Base-by-base conservation (phyloP, 345 rosid genomes). In the Gynandropsis gynandra region DNA sequence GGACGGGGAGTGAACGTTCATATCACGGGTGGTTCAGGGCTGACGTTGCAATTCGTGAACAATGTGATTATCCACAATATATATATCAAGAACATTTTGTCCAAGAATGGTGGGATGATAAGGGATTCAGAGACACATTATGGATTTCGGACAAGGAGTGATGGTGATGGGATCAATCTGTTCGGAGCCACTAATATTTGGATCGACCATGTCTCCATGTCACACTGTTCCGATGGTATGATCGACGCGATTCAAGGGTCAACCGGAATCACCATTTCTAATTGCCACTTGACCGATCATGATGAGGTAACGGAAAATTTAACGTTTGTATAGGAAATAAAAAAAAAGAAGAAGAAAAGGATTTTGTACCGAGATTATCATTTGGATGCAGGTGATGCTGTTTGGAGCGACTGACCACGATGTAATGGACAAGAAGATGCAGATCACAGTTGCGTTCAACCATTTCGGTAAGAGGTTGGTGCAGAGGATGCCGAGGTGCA, bases 181-280 rank as follows among this genome's bases (percentile, higher is more conserved):
- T 85, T 65, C 49, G 80, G 85, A 0, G 70, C 89, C 13, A 53
- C 85, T 0, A 71, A 82, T 54, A 4, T 85, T 29, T 85, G 87
- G 95, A 63, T 85, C 12, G 95, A 85, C 58, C 95, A 85, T 60
- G 60, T 79, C 27, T 74, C 89, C 4, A 76, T 85, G 84, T 64
- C 75, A 0, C 61, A 52, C 32, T 76, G 89, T 52, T 8, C 50
- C 0, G 89, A 80, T 50, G 87, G 89, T 15, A 51, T 85, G 34
- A 71, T 85, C 9, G 83, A 85, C 67, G 81, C 70, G 0, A 74
- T 77, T 42, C 50, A 61, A 21, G 82, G 79, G 1, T 80, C 93
- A 6, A 80, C 80, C 20, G 85, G 77, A 2, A 48, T 83, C 49
- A 80, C 88, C 62, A 68, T 83, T 35, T 83, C 93, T 48, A 83